phyloP scores from a whole-genome alignment of 371 early-diverging fungal genomes.

The Choanephora cucurbitarum region DNA sequence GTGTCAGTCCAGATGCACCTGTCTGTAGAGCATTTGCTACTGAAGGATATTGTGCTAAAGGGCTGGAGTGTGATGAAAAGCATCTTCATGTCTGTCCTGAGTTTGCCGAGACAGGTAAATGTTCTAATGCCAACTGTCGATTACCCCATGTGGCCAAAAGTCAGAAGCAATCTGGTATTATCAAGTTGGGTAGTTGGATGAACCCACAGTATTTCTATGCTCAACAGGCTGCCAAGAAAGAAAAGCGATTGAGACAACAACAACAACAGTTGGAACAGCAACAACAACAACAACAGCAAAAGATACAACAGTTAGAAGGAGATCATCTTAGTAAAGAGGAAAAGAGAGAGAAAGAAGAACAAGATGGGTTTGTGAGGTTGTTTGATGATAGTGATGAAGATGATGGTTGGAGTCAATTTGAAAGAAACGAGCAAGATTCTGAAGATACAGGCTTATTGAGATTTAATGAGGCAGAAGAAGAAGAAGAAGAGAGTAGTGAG shows the following conservation, averaged over 20 bases:
- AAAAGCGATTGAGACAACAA: conserved; percentile 7
- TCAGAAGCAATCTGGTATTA: conserved; percentile 24
- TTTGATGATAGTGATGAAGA: conserved; percentile 48
- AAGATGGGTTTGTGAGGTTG: conserved; percentile 42
- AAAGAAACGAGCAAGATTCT: conserved; percentile 10
- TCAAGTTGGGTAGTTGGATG: conserved; percentile 37
- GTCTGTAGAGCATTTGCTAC: conserved; percentile 59
- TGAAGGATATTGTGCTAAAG: conserved; percentile 60
- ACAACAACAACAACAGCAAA: conserved; percentile 1
- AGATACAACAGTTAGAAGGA: conserved; percentile 4
- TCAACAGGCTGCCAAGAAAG: conserved; percentile 25
- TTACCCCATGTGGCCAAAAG: conserved; percentile 57
- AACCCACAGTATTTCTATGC: conserved; percentile 35
- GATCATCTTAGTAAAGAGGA: not conserved
- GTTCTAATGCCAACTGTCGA: conserved; percentile 60
- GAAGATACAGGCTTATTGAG: conserved; percentile 9
- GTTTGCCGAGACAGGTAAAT: conserved; percentile 55
- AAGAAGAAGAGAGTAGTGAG: conserved; percentile 17
- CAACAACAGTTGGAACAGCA: not conserved
- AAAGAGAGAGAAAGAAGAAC: conserved; percentile 26
- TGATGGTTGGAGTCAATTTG: conserved; percentile 36
- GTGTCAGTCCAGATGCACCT: conserved; percentile 53
- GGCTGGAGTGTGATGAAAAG: conserved; percentile 48
- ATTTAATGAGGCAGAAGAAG: conserved; percentile 23
- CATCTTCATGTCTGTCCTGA: conserved; percentile 65